Evolutionary conservation across 164 flowering plant genomes (phyloP), one percentile per base, ranked within the genome.

Genomic region (Amborella trichopoda): DNA sequence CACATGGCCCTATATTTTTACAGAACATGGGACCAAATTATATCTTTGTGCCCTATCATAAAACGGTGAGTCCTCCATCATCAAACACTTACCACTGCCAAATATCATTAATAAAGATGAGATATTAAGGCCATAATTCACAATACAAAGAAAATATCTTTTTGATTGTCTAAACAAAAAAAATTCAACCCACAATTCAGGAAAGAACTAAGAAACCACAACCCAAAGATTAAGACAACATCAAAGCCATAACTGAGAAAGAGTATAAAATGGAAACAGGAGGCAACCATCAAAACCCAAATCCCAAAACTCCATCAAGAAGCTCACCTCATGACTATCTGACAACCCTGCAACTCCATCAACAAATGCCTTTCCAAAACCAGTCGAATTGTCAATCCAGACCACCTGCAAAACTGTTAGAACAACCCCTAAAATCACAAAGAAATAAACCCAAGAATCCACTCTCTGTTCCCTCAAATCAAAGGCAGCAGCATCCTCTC

Each of bases 401-500:
- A 37, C 69, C 3, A 78, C 76, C 40, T 91, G 56, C 23, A 91
- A 79, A 5, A 73, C 67, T 30, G 65, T 72, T 11, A 87, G 62
- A 45, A 91, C 96, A 56, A 68, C 74, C 1, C 96, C 93, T 40
- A 87, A 55, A 51, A 87, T 63, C 12, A 64, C 68, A 27, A 64
- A 44, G 52, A 91, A 91, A 54, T 80, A 81, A 48, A 87, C 37
- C 98, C 98, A 91, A 17, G 98, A 87, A 34, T 73, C 46, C 10
- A 83, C 40, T 65, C 76, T 86, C 68, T 86, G 96, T 49, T 76
- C 50, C 4, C 66, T 58, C 21, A 90, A 50, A 10, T 79, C 73
- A 38, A 90, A 90, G 0, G 30, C 68, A 10, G 95, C 98, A 0
- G 95, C 76, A 49, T 90, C 95, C 70, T 90, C 98, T 0, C 98